Percentiles rank a stretch among this genome's conserved stretches.
phyloP scores from a whole-genome alignment of 2,329 filamentous ascomycete genomes.

The Penicillium sp. region DNA sequence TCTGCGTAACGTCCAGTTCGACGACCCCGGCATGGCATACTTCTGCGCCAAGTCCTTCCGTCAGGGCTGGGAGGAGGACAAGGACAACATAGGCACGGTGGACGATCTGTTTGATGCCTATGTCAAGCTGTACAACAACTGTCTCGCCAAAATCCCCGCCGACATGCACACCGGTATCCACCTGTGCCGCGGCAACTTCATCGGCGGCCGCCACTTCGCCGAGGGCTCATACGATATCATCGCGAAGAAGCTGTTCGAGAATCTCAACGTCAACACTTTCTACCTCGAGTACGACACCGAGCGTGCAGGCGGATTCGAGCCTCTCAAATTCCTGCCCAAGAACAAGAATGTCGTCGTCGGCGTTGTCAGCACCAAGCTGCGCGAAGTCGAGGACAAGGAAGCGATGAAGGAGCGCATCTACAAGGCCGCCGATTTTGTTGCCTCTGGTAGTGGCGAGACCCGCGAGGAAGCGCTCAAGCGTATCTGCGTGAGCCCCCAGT shows the following conservation, averaged over 20 bases:
- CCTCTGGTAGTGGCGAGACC: slow-evolving; percentile 64
- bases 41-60: slow-evolving; percentile 75
- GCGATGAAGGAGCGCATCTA: slow-evolving; percentile 62
- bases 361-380: slow-evolving; percentile 65
- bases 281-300: slow-evolving; percentile 71
- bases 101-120: slow-evolving; percentile 75
- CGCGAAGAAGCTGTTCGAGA: slow-evolving; percentile 65
- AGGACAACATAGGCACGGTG: slow-evolving; percentile 66
- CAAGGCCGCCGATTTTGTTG: slow-evolving; percentile 67
- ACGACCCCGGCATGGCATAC: slow-evolving; percentile 69
- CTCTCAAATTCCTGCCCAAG: slow-evolving; percentile 61
- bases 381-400: slow-evolving; percentile 63
- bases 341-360: slow-evolving; percentile 66
- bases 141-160: slow-evolving; percentile 61
- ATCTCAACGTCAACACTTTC: slow-evolving; percentile 66
- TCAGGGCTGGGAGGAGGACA: slow-evolving; percentile 67
- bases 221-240: slow-evolving; percentile 69
- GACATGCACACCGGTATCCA: slow-evolving; percentile 79
- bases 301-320: slow-evolving; percentile 67
- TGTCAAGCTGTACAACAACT: slow-evolving; percentile 75
- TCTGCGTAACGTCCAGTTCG: slow-evolving; percentile 66
- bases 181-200: slow-evolving; percentile 68
- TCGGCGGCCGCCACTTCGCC: slow-evolving; percentile 65
- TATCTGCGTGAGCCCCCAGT: slow-evolving; percentile 69
- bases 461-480: slow-evolving; percentile 69